Conservation (phyloP, 2,329 filamentous ascomycete species). For the Stemphylium vesicarium region DNA sequence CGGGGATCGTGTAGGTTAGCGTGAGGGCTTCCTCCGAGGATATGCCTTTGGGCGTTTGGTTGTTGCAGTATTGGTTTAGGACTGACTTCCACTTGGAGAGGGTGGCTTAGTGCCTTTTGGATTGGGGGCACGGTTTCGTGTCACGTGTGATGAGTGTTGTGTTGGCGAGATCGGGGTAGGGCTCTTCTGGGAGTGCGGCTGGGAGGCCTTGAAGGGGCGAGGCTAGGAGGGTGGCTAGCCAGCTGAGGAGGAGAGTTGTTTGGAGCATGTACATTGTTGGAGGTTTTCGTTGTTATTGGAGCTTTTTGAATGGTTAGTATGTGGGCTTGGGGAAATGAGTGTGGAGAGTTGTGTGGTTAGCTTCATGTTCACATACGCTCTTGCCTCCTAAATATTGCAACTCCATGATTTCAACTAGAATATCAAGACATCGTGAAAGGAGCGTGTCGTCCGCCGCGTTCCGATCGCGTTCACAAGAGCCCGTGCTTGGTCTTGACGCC, state of each 20-base stretch:
- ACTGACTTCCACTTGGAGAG: not conserved
- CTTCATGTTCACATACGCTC: not conserved
- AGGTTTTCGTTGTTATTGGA: not conserved
- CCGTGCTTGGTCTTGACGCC: too few species aligned
- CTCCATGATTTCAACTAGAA: not conserved
- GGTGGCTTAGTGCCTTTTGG: not conserved
- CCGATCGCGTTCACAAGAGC: too few species aligned
- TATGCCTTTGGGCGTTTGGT: not conserved
- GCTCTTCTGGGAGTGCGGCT: not conserved
- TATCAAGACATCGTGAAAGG: not conserved
- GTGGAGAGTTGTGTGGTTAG: not conserved
- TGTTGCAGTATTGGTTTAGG: conserved; percentile 2
- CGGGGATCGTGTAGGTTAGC: not conserved
- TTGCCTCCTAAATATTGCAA: not conserved
- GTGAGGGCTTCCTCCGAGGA: not conserved
- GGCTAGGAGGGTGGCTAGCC: not conserved
- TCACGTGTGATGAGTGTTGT: not conserved
- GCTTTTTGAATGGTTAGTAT: too few species aligned
- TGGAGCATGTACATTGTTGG: not conserved
- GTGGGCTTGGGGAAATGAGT: not conserved
- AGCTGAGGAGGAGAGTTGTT: not conserved
- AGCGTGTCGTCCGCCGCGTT: too few species aligned
- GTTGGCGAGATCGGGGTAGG: not conserved
- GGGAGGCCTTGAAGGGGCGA: not conserved
- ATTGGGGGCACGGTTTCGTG: not conserved